Conservation (phyloP, 2,329 filamentous ascomycete species). For the Aspergillus thermomutatus region DNA sequence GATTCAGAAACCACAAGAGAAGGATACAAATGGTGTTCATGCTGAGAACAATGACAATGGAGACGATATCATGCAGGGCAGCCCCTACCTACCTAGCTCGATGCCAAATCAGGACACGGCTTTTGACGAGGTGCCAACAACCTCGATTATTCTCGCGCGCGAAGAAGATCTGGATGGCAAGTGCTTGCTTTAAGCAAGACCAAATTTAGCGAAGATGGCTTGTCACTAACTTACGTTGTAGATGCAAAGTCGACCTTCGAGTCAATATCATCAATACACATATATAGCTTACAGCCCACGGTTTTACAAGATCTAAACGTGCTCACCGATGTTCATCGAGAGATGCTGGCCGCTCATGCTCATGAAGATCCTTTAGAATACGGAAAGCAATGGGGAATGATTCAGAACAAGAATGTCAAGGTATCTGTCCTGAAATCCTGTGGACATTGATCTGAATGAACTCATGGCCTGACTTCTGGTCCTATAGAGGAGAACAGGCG, state of each 20-base stretch:
- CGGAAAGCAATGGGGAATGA: constrained; percentile 66
- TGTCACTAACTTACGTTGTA: constrained; percentile 31
- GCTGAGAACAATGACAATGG: constrained; percentile 54
- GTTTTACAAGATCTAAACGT: constrained; percentile 69
- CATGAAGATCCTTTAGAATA: constrained; percentile 59
- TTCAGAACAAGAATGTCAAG: constrained; percentile 68
- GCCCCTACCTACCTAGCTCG: constrained; percentile 65
- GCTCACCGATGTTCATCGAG: constrained; percentile 66
- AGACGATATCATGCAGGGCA: constrained; percentile 60
- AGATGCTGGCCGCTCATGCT: constrained; percentile 55
- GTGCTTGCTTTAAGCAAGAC: constrained; percentile 7
- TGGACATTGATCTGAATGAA: background rate
- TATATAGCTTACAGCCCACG: constrained; percentile 78
- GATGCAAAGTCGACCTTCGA: constrained; percentile 67
- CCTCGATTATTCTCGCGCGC: constrained; percentile 63
- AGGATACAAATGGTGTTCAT: constrained; percentile 36
- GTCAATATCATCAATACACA: constrained; percentile 72
- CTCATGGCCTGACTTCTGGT: background rate
- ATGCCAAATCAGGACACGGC: constrained; percentile 52
- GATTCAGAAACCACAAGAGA: constrained; percentile 47
- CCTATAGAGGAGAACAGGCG: constrained; percentile 46
- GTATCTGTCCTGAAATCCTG: constrained; percentile 25
- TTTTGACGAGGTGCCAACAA: constrained; percentile 52
- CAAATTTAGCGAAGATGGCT: background rate
- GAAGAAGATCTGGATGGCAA: constrained; percentile 71